Conservation (phyloP, 106 monocot genomes). For the Phalaenopsis equestris region DNA sequence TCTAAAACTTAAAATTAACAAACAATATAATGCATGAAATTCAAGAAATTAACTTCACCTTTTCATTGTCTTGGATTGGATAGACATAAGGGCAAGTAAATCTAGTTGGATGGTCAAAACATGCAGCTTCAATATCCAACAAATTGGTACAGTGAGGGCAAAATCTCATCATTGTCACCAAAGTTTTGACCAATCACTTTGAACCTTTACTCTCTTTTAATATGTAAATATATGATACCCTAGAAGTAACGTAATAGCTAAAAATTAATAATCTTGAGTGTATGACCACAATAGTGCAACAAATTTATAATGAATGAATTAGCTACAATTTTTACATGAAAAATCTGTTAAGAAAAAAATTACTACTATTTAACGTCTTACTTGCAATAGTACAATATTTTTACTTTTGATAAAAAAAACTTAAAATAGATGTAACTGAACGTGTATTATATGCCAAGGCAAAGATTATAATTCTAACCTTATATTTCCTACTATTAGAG, state of each 20-base stretch:
- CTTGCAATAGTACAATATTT: neutral
- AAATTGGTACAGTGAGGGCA: slow-evolving; percentile 14
- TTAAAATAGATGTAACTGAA: neutral
- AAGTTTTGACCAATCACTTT: neutral
- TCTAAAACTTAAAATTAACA: too few species aligned
- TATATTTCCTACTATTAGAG: too few species aligned
- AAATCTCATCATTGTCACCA: slow-evolving; percentile 6
- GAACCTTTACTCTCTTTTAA: neutral
- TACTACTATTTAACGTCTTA: neutral
- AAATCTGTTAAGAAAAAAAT: neutral
- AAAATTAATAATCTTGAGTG: neutral
- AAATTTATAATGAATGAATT: neutral
- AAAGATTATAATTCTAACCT: too few species aligned
- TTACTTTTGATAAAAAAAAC: neutral
- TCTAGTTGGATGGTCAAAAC: slow-evolving; percentile 7
- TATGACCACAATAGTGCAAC: neutral
- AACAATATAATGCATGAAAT: too few species aligned
- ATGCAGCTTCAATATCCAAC: slow-evolving; percentile 15
- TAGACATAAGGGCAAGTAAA: slow-evolving; percentile 4
- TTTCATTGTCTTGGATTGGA: too few species aligned
- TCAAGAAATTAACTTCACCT: too few species aligned
- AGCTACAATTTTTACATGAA: neutral
- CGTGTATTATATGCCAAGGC: too few species aligned
- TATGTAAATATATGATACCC: neutral
- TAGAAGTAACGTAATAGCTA: neutral